These are phyloP conservation scores for Sclerotinia borealis DNA, from an alignment of 2,329 filamentous ascomycete genomes.

Conservation along the genomic window DNA sequence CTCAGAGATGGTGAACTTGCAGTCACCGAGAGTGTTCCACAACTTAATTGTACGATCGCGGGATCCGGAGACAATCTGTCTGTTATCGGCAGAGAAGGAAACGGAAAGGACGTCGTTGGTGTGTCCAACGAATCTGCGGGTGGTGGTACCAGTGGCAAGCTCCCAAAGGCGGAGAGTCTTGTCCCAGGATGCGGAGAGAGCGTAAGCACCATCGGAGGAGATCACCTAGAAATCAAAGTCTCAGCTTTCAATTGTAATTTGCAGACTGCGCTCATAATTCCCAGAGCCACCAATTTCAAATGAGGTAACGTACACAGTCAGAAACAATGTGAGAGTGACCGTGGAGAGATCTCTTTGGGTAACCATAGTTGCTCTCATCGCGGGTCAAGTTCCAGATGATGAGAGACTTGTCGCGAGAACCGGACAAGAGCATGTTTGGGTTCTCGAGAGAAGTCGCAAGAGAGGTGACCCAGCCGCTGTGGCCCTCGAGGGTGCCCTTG, in stretches of 20 bases:
- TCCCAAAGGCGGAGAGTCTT: conserved; percentile 99
- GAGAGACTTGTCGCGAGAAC: conserved; percentile 94
- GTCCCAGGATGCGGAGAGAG: conserved; percentile 98
- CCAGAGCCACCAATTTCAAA: conserved; percentile 12
- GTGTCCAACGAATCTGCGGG: conserved; percentile 97
- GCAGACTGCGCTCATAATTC: conserved; percentile 14
- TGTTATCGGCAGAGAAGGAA: conserved; percentile 99
- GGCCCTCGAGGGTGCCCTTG: conserved; percentile 96
- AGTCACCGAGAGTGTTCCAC: conserved; percentile 99
- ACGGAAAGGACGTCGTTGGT: conserved; percentile 99
- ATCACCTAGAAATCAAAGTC: conserved; percentile 64
- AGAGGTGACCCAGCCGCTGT: conserved; percentile 99
- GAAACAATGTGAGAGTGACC: conserved; percentile 99
- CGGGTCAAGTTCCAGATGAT: conserved; percentile 99
- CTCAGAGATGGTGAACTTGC: conserved; percentile 99
- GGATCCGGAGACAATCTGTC: conserved; percentile 98
- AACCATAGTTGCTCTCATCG: conserved; percentile 96
- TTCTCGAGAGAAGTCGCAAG: conserved; percentile 99
- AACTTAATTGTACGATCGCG: conserved; percentile 99
- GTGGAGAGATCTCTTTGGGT: conserved; percentile 97
- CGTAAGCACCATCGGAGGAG: conserved; percentile 98
- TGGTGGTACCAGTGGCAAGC: conserved; percentile 94
- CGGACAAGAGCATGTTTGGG: conserved; percentile 99
- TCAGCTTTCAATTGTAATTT: conserved; percentile 34
- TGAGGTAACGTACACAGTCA: conserved; percentile 79